Evolutionary conservation across 345 rosid species (phyloP), one percentile per base, ranked within the genome.

Genomic region (Moricandia arvensis): DNA sequence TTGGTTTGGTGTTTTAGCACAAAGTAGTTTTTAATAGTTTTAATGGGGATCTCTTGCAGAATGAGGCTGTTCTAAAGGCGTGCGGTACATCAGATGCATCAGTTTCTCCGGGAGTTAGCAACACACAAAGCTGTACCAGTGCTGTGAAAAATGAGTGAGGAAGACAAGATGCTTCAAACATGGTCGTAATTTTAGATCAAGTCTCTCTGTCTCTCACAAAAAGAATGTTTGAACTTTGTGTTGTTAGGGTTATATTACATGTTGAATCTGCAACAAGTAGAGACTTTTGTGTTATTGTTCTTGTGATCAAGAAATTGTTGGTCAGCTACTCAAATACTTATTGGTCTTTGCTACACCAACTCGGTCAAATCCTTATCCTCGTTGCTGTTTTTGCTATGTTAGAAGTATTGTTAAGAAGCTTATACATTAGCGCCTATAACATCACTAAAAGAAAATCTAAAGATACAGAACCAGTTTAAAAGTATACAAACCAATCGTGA

Each of bases 21-120:
- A 16, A 45, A 21, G 11, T 17, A 31, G 37, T 29, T 37, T 30
- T 29, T 21, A 21, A 63, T 21, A 31, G 45, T 15, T 41, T 43
- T 45, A 6, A 13, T 63, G 54, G 18, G 12, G 41, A 30, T 72
- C 63, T 76, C 43, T 57, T 80, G 84, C 85, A 89, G 92, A 89
- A 87, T 45, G 95, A 89, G 72, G 92, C 92, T 68, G 89, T 89
- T 74, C 70, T 88, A 66, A 83, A 79, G 82, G 89, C 85, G 30
- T 87, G 92, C 71, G 77, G 82, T 41, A 86, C 82, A 59, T 76
- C 87, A 55, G 85, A 84, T 43, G 83, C 85, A 78, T 57, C 87
- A 37, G 71, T 70, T 70, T 16, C 73, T 17, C 63, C 79, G 0
- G 31, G 31, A 29, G 31, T 29, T 29, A 29, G 31, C 31, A 29